Conservation (phyloP, 192 early-diverging fungal species). For the Umbelopsis sp. region DNA sequence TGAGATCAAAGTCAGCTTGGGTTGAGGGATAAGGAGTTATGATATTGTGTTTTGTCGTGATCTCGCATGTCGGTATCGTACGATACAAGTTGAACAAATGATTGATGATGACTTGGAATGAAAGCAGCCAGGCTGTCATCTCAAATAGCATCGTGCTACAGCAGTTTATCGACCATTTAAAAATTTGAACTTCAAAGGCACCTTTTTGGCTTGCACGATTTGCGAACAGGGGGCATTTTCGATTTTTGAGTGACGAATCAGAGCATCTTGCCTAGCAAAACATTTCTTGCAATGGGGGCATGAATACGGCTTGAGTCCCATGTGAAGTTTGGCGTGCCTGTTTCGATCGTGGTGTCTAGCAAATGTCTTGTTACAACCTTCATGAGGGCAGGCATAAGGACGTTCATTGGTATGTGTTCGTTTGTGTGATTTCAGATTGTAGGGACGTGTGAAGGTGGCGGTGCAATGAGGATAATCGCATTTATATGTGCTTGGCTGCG, state of each 20-base stretch:
- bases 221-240: slow-evolving; percentile 42
- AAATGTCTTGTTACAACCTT: slow-evolving; percentile 74
- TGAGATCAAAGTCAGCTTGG: no score
- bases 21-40: no score
- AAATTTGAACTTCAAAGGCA: slow-evolving; percentile 15
- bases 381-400: slow-evolving; percentile 65
- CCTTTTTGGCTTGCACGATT: slow-evolving; percentile 2
- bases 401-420: slow-evolving; percentile 75
- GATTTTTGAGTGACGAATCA: slow-evolving; percentile 66
- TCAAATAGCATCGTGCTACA: neutral
- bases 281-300: slow-evolving; percentile 68
- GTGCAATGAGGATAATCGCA: slow-evolving; percentile 13
- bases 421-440: slow-evolving; percentile 77
- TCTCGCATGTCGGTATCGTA: no score
- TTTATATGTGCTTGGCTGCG: slow-evolving; percentile 1
- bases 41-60: no score
- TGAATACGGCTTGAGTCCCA: slow-evolving; percentile 71
- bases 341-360: slow-evolving; percentile 87
- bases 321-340: slow-evolving; percentile 78
- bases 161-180: neutral
- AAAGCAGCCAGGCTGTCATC: neutral
- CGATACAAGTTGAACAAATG: no score
- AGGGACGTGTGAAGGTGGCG: slow-evolving; percentile 63
- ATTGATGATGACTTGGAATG: neutral
- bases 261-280: slow-evolving; percentile 77